phyloP scores from a whole-genome alignment of 345 rosid genomes.

The Sisymbrium irio region DNA sequence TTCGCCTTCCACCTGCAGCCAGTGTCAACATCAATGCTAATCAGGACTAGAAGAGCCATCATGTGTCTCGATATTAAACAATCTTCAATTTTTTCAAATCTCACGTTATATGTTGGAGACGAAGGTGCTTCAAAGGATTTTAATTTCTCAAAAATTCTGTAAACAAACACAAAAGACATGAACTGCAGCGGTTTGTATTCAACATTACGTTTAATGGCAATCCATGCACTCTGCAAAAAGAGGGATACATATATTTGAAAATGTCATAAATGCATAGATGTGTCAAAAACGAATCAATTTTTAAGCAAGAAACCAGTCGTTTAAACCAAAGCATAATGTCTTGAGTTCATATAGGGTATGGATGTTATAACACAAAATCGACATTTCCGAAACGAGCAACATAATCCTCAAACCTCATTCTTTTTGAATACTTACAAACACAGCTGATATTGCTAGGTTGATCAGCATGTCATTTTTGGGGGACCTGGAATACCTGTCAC shows the following conservation, averaged over 20 bases:
- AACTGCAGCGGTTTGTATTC: conserved; percentile 95
- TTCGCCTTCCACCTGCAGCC: conserved; percentile 87
- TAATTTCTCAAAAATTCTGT: conserved; percentile 86
- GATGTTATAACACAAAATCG: background rate
- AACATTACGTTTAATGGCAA: conserved; percentile 60
- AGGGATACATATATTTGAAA: background rate
- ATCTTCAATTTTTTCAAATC: conserved; percentile 6
- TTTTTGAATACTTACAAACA: conserved; percentile 65
- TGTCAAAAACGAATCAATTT: background rate
- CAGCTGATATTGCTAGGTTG: conserved; percentile 87
- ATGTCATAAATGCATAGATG: conserved; percentile 2
- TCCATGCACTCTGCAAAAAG: conserved; percentile 80
- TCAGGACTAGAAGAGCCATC: conserved; percentile 9
- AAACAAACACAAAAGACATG: conserved; percentile 86
- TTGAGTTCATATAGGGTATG: background rate
- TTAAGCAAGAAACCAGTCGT: background rate
- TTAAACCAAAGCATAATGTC: background rate
- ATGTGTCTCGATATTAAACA: background rate
- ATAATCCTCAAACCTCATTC: conserved; percentile 15
- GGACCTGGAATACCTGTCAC: conserved; percentile 74
- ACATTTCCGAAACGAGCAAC: background rate
- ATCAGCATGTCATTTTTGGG: conserved; percentile 57
- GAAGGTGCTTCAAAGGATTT: conserved; percentile 75
- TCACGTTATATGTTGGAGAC: conserved; percentile 69
- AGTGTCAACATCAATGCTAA: conserved; percentile 29